A percentile compares a stretch with the other conserved stretches of the same genome.
phyloP scores from a whole-genome alignment of 768 basidiomycete genomes.

The Mrakia gelida region DNA sequence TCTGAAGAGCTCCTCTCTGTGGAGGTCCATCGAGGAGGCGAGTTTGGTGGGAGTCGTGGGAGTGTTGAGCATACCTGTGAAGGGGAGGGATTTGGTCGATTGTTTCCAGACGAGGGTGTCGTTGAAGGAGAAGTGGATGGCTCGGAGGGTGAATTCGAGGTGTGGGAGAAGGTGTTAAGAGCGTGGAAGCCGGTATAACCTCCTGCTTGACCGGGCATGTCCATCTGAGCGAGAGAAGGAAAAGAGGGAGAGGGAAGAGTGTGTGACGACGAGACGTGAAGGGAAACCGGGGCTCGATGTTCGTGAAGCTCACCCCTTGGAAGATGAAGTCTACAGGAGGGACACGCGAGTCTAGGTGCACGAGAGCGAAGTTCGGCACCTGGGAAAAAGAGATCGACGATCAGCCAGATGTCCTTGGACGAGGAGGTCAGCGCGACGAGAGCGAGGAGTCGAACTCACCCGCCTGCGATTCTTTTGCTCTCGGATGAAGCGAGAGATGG shows the following conservation, averaged over 20 bases:
- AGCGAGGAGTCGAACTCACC: background rate
- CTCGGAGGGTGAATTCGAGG: background rate
- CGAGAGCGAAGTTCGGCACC: background rate
- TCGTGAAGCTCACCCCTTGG: background rate
- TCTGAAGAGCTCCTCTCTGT: background rate
- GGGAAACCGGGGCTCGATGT: background rate
- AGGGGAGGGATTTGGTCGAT: background rate
- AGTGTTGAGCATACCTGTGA: background rate
- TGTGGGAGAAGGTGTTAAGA: background rate
- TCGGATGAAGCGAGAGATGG: background rate
- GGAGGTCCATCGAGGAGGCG: background rate
- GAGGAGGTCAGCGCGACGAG: background rate
- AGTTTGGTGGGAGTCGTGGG: background rate
- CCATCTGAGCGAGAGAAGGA: background rate
- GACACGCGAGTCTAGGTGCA: background rate
- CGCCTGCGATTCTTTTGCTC: background rate
- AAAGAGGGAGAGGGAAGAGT: too few species aligned
- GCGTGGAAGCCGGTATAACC: background rate
- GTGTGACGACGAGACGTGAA: background rate
- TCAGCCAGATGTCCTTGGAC: background rate
- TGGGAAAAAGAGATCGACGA: background rate
- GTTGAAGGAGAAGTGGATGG: background rate
- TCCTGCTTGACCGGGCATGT: background rate
- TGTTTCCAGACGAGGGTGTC: background rate
- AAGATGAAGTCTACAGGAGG: background rate